Percentiles rank a stretch among this genome's conserved stretches.
Evolutionary conservation across 2,329 filamentous ascomycete genomes (phyloP).

Genomic region (Neofusicoccum sp.): DNA sequence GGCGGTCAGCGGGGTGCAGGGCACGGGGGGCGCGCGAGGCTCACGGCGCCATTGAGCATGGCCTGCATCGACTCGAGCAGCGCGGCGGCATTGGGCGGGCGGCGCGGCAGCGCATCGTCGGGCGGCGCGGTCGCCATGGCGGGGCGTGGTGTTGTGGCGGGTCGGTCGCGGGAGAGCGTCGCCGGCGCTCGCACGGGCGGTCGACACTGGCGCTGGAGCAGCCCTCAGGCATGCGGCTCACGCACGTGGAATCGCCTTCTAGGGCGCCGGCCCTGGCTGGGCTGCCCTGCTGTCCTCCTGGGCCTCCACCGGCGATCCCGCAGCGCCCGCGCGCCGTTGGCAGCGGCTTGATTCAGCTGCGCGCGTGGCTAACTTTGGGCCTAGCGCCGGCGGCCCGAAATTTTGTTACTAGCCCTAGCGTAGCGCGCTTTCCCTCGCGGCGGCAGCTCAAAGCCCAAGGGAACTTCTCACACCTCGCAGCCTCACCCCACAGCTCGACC

Average conservation of each 20-base stretch:
- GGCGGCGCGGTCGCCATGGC: conserved; percentile 1
- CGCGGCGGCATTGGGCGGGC: not conserved
- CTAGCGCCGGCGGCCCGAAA: conserved; percentile 2
- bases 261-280: not conserved
- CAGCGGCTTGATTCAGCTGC: conserved; percentile 5
- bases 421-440: conserved; percentile 13
- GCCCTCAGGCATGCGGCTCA: conserved; percentile 15
- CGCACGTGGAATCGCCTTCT: conserved; percentile 5
- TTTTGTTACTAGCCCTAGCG: conserved; percentile 4
- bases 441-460: conserved; percentile 9
- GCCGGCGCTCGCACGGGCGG: not conserved
- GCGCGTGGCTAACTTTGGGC: not conserved
- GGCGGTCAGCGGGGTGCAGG: not conserved
- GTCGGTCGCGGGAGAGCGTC: not conserved
- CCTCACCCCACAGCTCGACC: conserved; percentile 18
- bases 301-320: conserved; percentile 13
- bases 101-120: not conserved
- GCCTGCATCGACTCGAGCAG: conserved; percentile 46
- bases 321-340: conserved; percentile 9
- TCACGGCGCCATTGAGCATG: conserved; percentile 49
- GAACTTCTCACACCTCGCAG: conserved; percentile 13
- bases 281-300: conserved; percentile 4
- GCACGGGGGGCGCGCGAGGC: conserved; percentile 20
- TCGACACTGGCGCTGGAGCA: not conserved
- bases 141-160: not conserved